Evolutionary conservation across 495 filamentous ascomycete genomes (phyloP), one percentile per base, ranked within the genome.

Genomic region (Xylaria curta): DNA sequence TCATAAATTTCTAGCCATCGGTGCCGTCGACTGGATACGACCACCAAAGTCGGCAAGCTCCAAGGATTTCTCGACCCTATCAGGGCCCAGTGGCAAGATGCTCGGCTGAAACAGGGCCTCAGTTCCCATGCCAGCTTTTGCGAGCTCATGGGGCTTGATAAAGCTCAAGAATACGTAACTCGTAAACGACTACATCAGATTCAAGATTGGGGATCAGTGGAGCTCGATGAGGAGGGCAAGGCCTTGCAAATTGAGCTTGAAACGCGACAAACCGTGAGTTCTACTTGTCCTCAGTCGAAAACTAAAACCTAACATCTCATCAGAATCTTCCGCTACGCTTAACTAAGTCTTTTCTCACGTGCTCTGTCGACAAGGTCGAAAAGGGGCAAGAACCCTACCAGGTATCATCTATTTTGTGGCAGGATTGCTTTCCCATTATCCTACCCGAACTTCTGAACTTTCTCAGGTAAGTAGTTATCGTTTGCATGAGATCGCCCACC

Each of bases 301-400:
- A 53, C 33, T 31, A 31, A 17, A 73, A 31, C 72, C 79, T n/a
- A 75, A 74, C 33, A 40, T 44, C 59, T 62, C 21, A 47, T 3
- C 75, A 93, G 88, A 82, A 86, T 72, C 81, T 98, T 8, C 96
- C 96, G 8, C 82, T 98, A 61, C 90, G 94, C 68, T 86, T 91
- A 15, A 98, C 95, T 7, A 98, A 97, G 74, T 91, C 92, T 0
- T 92, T 98, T 81, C 81, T 99, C 31, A 92, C 91, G 2, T 94
- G 93, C 36, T 96, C 95, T 0, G 94, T 93, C 1, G 96, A 99
- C 66, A 95, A 94, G 77, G 79, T 97, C 17, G 91, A 93, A 56
- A 92, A 89, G 69, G 85, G 83, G 4, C 88, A 91, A 10, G 78
- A 88, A 36, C 83, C 91, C 2, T 95, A 92, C 70, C 86, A 89